Conservation (phyloP, 176 grass and related monocot genomes). For the Oropetium thomaeum region DNA sequence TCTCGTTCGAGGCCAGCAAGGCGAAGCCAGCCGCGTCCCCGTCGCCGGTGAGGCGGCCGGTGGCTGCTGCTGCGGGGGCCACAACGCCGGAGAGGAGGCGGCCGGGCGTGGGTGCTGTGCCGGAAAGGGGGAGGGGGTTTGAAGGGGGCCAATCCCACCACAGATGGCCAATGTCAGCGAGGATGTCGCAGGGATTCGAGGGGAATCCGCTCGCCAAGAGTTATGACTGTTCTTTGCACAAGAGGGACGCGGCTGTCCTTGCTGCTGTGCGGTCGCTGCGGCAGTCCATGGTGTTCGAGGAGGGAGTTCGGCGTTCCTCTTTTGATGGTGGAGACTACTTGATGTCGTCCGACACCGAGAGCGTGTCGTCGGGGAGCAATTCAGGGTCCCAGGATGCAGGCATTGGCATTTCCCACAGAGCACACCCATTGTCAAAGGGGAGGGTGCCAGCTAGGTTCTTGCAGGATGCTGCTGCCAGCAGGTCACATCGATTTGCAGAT, state of each 20-base stretch:
- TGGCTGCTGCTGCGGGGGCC: constrained; percentile 17
- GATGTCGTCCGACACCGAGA: constrained; percentile 83
- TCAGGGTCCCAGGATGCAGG: constrained; percentile 56
- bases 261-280: constrained; percentile 60
- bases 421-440: constrained; percentile 23
- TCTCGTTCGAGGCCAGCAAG: constrained; percentile 83
- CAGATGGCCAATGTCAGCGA: constrained; percentile 66
- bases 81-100: constrained; percentile 55
- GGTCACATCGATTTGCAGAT: constrained; percentile 43
- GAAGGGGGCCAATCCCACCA: constrained; percentile 36
- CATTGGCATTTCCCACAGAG: constrained; percentile 33
- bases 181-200: constrained; percentile 49
- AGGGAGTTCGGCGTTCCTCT: constrained; percentile 34
- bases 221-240: constrained; percentile 69
- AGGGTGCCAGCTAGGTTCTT: constrained; percentile 65
- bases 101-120: constrained; percentile 19
- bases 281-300: constrained; percentile 73
- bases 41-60: constrained; percentile 53
- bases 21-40: constrained; percentile 56
- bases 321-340: constrained; percentile 54
- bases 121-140: constrained; percentile 47
- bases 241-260: constrained; percentile 58
- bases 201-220: constrained; percentile 72
- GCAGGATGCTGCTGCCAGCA: constrained; percentile 46
- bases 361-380: constrained; percentile 80